Evolutionary conservation across 2,329 filamentous ascomycete genomes (phyloP).

Genomic region (Exophiala dermatitidis): DNA sequence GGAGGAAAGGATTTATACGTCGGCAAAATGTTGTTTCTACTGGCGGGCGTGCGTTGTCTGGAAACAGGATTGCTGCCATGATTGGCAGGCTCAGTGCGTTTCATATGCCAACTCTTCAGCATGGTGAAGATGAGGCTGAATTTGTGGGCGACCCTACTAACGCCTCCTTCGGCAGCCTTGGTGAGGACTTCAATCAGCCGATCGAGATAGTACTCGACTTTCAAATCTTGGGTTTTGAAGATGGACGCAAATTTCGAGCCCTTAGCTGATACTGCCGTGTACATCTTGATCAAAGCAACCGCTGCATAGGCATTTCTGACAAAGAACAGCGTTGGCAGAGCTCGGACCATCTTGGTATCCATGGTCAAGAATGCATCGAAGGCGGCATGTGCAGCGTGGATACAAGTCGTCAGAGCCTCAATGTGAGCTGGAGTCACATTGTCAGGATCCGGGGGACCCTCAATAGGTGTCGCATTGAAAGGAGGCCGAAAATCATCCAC

Average conservation of each 20-base stretch:
- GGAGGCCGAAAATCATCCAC: slow-evolving; percentile 46
- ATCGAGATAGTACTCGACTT: slow-evolving; percentile 60
- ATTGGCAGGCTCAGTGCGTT: slow-evolving; percentile 30
- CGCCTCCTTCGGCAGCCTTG: slow-evolving; percentile 55
- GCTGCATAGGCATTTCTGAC: slow-evolving; percentile 65
- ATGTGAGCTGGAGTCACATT: slow-evolving; percentile 54
- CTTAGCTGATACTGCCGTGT: slow-evolving; percentile 58
- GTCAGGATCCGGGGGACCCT: slow-evolving; percentile 28
- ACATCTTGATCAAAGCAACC: slow-evolving; percentile 67
- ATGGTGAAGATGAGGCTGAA: slow-evolving; percentile 65
- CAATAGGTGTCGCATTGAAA: slow-evolving; percentile 33
- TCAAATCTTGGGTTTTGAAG: slow-evolving; percentile 61
- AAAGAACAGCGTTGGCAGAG: slow-evolving; percentile 62
- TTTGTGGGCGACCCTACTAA: slow-evolving; percentile 59
- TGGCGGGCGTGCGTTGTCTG: slow-evolving; percentile 18
- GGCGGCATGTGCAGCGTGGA: slow-evolving; percentile 59
- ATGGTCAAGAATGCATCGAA: slow-evolving; percentile 59
- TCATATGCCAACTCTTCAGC: slow-evolving; percentile 61
- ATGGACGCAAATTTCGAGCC: slow-evolving; percentile 62
- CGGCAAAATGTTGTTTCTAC: slow-evolving; percentile 1
- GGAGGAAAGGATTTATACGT: slow-evolving; percentile 13
- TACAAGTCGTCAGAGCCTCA: slow-evolving; percentile 59
- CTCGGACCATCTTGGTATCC: slow-evolving; percentile 53
- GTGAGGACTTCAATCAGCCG: slow-evolving; percentile 62
- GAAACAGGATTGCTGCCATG: slow-evolving; percentile 15